These are phyloP conservation scores for Polyplosphaeria fusca DNA, from an alignment of 495 filamentous ascomycete species.

Conservation along the genomic window DNA sequence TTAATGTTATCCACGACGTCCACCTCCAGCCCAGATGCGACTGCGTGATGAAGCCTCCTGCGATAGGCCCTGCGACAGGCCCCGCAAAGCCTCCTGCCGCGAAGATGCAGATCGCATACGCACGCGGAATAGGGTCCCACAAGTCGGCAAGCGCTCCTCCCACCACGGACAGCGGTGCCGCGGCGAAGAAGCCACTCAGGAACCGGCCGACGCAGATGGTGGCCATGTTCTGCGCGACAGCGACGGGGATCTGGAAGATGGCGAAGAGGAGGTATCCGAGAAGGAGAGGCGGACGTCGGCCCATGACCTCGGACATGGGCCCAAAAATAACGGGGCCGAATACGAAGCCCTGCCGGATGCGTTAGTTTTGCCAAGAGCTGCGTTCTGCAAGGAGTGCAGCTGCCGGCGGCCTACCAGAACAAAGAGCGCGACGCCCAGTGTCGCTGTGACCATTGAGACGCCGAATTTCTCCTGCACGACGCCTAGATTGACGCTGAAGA, in stretches of 20 bases:
- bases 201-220: slow-evolving; percentile 63
- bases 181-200: slow-evolving; percentile 61
- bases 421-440: slow-evolving; percentile 19
- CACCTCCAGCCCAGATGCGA: slow-evolving; percentile 43
- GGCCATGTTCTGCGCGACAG: slow-evolving; percentile 56
- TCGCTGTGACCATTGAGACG: neutral
- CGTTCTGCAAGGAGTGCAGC: neutral
- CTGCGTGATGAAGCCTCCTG: slow-evolving; percentile 42
- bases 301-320: slow-evolving; percentile 58
- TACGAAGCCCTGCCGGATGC: neutral
- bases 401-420: slow-evolving; percentile 14
- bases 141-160: slow-evolving; percentile 63
- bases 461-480: slow-evolving; percentile 12
- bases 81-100: slow-evolving; percentile 38
- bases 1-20: slow-evolving; percentile 62
- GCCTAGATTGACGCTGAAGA: slow-evolving; percentile 20
- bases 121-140: slow-evolving; percentile 60
- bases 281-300: slow-evolving; percentile 56
- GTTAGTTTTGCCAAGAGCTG: neutral
- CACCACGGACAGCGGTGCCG: slow-evolving; percentile 61
- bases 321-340: neutral
- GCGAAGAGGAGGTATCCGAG: slow-evolving; percentile 54
- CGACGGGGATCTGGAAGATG: slow-evolving; percentile 62
- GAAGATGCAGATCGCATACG: slow-evolving; percentile 60
- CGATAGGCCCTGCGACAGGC: slow-evolving; percentile 39